Evolutionary conservation across 2,329 filamentous ascomycete genomes (phyloP), one percentile per base, ranked within the genome.

Genomic region (Penicillium verrucosum): DNA sequence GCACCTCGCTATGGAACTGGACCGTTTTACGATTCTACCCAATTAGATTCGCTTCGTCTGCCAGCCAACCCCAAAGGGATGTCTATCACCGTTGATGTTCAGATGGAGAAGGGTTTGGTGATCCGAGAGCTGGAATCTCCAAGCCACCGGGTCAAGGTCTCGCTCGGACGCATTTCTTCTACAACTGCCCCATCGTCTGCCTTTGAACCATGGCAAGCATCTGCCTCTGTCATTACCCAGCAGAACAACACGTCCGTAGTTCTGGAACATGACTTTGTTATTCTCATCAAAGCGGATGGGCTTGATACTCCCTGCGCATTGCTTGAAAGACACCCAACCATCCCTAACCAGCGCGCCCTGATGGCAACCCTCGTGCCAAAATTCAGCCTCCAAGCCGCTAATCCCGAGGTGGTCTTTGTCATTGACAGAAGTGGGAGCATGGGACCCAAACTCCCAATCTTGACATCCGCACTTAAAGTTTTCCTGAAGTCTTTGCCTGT

Each of bases 331-430:
- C 88, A 91, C 62, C 81, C 86, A 0, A 81, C 75, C 0, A 77
- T 89, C 2, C 76, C 81, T 0, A 78, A 83, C 53, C 85, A 89
- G 47, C 80, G 84, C 4, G 87, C 88, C 0, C 68, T 91, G 56
- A 89, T 92, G 87, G 76, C 82, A 0, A 89, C 87, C 0, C 75
- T 91, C 0, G 86, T 90, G 0, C 88, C 88, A 2, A 86, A 84
- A 59, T 89, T 90, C 72, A 77, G 78, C n/a, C 74, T 89, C 0
- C 82, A 84, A 0, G 68, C 79, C 0, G 76, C 80, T 9, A 73
- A 71, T 18, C 81, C 81, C 0, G 88, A 92, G 67, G 80, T 92
- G 23, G 82, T 91, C 18, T 90, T 92, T 62, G 75, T 92, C 5
- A 87, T 85, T 54, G 89, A 92, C 68, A 81, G 87, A 50, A 89